Conservation (phyloP, 768 basidiomycete species). For the Phylloporus sp. region DNA sequence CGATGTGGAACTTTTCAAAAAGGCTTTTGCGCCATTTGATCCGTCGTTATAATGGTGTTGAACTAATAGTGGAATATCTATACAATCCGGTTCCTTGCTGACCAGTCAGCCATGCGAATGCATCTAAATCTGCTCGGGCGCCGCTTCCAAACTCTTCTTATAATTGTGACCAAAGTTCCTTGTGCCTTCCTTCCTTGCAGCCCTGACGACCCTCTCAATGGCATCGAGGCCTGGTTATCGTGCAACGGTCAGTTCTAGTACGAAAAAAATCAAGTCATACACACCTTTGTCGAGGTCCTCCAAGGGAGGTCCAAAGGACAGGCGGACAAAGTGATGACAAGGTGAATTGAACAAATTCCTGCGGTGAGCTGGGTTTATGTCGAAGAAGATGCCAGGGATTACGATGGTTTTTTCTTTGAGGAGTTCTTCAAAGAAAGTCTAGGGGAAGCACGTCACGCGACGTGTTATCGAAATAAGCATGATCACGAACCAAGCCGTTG, state of each 20-base stretch:
- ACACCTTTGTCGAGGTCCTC: slow-evolving; percentile 72
- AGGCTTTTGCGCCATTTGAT: slow-evolving; percentile 73
- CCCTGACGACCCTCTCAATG: slow-evolving; percentile 72
- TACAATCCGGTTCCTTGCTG: neutral
- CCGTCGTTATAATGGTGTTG: slow-evolving; percentile 34
- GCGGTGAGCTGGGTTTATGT: slow-evolving; percentile 72
- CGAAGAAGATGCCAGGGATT: slow-evolving; percentile 89
- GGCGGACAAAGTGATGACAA: slow-evolving; percentile 83
- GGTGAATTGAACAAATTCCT: slow-evolving; percentile 88
- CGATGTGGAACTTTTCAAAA: slow-evolving; percentile 81
- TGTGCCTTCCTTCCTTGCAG: slow-evolving; percentile 58
- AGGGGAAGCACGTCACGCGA: slow-evolving; percentile 1
- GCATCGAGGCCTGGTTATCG: slow-evolving; percentile 66
- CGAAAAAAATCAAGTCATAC: slow-evolving; percentile 7
- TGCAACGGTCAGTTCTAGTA: neutral
- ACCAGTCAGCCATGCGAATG: neutral
- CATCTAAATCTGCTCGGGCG: slow-evolving; percentile 22
- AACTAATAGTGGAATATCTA: slow-evolving; percentile 1
- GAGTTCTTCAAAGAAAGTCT: slow-evolving; percentile 93
- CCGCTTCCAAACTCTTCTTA: slow-evolving; percentile 50
- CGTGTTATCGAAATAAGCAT: neutral
- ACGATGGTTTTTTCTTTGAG: slow-evolving; percentile 88
- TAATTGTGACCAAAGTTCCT: slow-evolving; percentile 66
- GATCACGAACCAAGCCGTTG: slow-evolving; percentile 68
- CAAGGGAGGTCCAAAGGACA: slow-evolving; percentile 82